These are phyloP conservation scores for Suillus decipiens DNA, from an alignment of 768 basidiomycete species.

Conservation along the genomic window DNA sequence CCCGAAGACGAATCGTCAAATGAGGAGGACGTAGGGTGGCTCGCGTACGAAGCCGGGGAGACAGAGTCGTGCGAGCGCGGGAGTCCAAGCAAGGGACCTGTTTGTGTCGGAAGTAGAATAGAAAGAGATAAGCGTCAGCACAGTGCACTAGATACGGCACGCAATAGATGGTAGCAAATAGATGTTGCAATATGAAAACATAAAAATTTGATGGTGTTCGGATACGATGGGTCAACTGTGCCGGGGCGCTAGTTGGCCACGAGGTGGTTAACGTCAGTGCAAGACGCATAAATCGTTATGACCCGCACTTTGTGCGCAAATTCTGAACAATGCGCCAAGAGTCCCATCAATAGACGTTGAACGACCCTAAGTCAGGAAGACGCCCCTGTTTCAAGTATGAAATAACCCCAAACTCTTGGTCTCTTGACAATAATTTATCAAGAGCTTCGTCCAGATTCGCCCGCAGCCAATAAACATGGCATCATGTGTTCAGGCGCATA, in stretches of 20 bases:
- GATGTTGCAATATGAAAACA: background rate
- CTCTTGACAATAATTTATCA: too few relatives aligned
- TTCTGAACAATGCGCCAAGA: too few relatives aligned
- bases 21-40: conserved; percentile 21
- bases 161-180: background rate
- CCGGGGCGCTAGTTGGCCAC: background rate
- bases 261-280: background rate
- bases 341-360: too few relatives aligned
- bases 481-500: background rate
- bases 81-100: conserved; percentile 17
- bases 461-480: background rate
- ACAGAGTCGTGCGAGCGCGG: conserved; percentile 17
- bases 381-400: too few relatives aligned
- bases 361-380: too few relatives aligned
- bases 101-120: background rate
- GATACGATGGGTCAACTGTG: background rate
- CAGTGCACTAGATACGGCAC: background rate
- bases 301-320: background rate
- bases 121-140: conserved; percentile 15
- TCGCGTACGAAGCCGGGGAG: conserved; percentile 28
- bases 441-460: too few relatives aligned
- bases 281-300: background rate
- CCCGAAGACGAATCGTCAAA: conserved; percentile 11
- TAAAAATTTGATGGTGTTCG: background rate
- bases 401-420: too few relatives aligned